These are phyloP conservation scores for Sabuloglossum arenarium DNA, from an alignment of 495 filamentous ascomycete species.

Conservation along the genomic window DNA sequence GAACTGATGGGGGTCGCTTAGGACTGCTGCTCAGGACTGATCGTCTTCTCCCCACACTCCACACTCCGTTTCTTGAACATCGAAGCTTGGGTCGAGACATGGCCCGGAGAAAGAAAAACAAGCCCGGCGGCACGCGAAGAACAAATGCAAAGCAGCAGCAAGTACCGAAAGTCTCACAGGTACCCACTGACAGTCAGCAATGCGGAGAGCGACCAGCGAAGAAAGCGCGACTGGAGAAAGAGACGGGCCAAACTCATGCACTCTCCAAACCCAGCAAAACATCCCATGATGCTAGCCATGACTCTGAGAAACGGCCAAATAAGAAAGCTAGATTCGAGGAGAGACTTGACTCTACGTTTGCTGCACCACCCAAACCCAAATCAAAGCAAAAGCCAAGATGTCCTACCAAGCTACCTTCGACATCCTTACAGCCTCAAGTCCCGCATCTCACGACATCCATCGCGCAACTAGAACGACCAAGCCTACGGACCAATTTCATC, in stretches of 20 bases:
- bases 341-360: not conserved
- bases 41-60: no score
- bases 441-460: not conserved
- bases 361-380: not conserved
- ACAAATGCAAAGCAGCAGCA: not conserved
- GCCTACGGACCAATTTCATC: not conserved
- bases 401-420: not conserved
- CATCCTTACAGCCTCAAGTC: not conserved
- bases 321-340: not conserved
- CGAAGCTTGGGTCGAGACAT: not conserved
- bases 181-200: not conserved
- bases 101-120: slow-evolving; percentile 2
- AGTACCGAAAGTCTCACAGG: not conserved
- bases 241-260: not conserved
- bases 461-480: not conserved
- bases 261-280: not conserved
- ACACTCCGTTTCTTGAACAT: not conserved
- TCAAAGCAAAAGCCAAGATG: not conserved
- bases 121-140: not conserved
- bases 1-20: no score
- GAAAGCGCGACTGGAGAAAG: not conserved
- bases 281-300: not conserved
- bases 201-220: not conserved
- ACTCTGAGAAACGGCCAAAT: not conserved
- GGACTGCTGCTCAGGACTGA: no score